Evolutionary conservation across 352 stramenopile species (phyloP), one percentile per base, ranked within the genome.

Genomic region (Phytophthora aleatoria): DNA sequence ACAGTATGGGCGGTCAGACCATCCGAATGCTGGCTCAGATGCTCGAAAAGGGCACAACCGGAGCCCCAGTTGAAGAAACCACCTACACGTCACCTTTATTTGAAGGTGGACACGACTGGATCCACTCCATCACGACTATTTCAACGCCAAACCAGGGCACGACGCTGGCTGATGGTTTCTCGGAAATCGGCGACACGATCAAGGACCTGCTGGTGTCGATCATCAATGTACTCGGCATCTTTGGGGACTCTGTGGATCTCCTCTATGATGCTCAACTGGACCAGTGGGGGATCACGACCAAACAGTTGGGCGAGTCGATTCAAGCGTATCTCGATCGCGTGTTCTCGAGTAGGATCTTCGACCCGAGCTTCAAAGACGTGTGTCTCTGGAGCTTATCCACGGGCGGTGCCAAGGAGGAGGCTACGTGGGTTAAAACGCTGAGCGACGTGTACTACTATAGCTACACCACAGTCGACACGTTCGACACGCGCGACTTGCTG

Each of bases 1-100:
- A 91, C 79, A 87, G 75, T 33, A 92, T 92, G 84, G 84, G 84
- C 9, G 84, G 84, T 9, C 76, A 85, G 55, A 92, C 81, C 16
- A 80, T 89, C 13, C 79, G 84, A 15, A 92, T 90, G 81, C 56
- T 92, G 31, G 51, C 83, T 28, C 76, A 91, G 44, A 43, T 92
- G 35, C 74, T 92, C 3, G 64, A 71, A 28, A 77, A 88, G 16
- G 84, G 83, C n/a, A 76, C 56, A 1, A 73, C 54, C 4, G 78
- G 77, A 12, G 72, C 81, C 0, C 78, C 75, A 0, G 57, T 74
- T 2, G 70, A 69, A 11, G 69, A 82, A 30, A 58, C 44, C 3
- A n/a, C 71, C 0, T 56, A 64, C 12, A 73, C 74, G 1, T 67
- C 72, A 16, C 47, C 68, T 9, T 39, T 89, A n/a, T 89, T 90